phyloP scores from a whole-genome alignment of 345 rosid genomes.

The Hibiscus trionum region DNA sequence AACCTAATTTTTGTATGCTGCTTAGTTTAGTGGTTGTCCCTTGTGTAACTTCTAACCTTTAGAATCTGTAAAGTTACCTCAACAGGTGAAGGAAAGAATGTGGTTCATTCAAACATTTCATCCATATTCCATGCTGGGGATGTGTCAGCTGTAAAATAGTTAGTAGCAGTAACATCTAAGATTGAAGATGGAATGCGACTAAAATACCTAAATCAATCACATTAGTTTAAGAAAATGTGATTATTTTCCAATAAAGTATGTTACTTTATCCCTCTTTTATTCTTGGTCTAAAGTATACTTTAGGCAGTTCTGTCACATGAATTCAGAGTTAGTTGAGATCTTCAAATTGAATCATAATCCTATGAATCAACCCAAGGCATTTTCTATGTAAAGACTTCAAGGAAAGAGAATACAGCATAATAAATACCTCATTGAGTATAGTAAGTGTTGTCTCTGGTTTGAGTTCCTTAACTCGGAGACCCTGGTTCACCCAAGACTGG shows the following conservation, averaged over 20 bases:
- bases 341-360: too few relatives aligned
- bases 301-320: too few relatives aligned
- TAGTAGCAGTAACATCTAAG: neutral
- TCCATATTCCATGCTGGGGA: neutral
- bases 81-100: too few relatives aligned
- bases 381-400: too few relatives aligned
- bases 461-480: constrained; percentile 70
- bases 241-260: too few relatives aligned
- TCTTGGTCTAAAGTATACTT: too few relatives aligned
- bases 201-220: too few relatives aligned
- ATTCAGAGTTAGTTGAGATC: too few relatives aligned
- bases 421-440: constrained; percentile 71
- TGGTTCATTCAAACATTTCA: neutral
- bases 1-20: neutral
- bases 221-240: too few relatives aligned
- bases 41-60: neutral
- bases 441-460: constrained; percentile 72
- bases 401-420: neutral
- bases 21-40: neutral
- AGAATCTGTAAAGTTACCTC: too few relatives aligned
- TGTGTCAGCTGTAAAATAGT: neutral
- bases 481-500: constrained; percentile 71
- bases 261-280: too few relatives aligned
- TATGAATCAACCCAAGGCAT: too few relatives aligned
- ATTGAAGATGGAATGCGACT: neutral